Conservation (phyloP, 495 filamentous ascomycete species). For the Annulohypoxylon stygium region DNA sequence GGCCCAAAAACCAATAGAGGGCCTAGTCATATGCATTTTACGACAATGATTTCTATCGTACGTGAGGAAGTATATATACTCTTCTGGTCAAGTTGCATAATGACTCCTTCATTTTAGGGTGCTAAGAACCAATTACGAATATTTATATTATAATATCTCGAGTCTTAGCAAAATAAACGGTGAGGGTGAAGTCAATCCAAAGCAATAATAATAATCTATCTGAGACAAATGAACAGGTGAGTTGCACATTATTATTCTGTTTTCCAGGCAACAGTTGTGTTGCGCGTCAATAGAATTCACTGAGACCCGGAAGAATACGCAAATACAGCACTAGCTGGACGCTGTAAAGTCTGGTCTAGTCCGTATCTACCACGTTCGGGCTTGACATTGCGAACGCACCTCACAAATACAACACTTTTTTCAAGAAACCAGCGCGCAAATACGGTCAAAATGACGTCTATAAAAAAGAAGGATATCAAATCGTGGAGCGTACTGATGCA, state of each 20-base stretch:
- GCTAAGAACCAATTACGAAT: neutral
- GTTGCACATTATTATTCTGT: neutral
- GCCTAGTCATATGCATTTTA: neutral
- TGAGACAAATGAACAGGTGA: neutral
- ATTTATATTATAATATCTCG: neutral
- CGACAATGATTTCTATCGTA: neutral
- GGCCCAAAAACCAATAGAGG: neutral
- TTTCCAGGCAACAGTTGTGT: neutral
- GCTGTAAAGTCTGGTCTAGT: neutral
- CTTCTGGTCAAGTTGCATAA: neutral
- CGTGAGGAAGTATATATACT: neutral
- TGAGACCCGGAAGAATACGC: neutral
- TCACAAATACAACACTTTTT: neutral
- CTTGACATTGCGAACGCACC: neutral
- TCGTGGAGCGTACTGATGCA: constrained; percentile 22
- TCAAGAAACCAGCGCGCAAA: neutral
- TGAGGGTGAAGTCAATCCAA: neutral
- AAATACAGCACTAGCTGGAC: neutral
- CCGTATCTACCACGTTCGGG: neutral
- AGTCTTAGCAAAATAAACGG: neutral
- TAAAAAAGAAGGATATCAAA: constrained; percentile 47
- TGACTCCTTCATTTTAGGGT: neutral
- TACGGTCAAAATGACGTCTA: constrained; percentile 45
- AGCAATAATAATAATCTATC: neutral
- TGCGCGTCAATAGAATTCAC: neutral